Percentiles rank a stretch among this genome's conserved stretches.
These are phyloP conservation scores for Penicillium corylophilum DNA, from an alignment of 2,329 filamentous ascomycete species.

Conservation along the genomic window DNA sequence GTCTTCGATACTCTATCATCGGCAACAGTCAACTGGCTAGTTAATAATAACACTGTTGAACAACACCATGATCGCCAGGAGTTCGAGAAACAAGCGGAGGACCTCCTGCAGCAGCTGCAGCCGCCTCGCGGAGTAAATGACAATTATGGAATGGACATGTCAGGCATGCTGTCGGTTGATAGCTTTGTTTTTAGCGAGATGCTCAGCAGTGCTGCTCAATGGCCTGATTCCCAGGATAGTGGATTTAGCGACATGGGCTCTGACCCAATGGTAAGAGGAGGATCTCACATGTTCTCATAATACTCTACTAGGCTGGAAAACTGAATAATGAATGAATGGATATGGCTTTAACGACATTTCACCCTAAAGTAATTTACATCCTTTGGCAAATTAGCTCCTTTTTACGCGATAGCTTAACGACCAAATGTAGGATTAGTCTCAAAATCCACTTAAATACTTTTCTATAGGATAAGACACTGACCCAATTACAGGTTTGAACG, in stretches of 20 bases:
- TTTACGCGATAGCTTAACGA: too few species aligned
- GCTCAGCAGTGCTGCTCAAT: neutral
- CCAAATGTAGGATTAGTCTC: too few species aligned
- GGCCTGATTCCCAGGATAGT: neutral
- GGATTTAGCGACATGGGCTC: neutral
- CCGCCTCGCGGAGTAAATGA: neutral
- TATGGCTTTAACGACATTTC: too few species aligned
- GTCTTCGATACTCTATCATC: conserved; percentile 1
- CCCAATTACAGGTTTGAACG: neutral
- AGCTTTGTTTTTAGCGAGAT: neutral
- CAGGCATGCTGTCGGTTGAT: neutral
- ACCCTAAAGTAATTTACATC: too few species aligned
- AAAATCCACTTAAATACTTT: too few species aligned
- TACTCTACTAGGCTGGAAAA: neutral
- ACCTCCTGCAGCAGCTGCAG: neutral
- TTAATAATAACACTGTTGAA: neutral
- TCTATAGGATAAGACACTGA: neutral
- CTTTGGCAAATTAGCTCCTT: too few species aligned
- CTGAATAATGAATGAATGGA: too few species aligned
- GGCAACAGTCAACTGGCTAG: conserved; percentile 1
- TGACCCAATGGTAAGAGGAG: neutral
- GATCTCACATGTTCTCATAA: neutral
- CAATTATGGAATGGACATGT: neutral
- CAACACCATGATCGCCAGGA: neutral
- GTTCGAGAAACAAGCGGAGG: conserved; percentile 4